Conservation (phyloP, 495 filamentous ascomycete species). For the Immersiella caudata region DNA sequence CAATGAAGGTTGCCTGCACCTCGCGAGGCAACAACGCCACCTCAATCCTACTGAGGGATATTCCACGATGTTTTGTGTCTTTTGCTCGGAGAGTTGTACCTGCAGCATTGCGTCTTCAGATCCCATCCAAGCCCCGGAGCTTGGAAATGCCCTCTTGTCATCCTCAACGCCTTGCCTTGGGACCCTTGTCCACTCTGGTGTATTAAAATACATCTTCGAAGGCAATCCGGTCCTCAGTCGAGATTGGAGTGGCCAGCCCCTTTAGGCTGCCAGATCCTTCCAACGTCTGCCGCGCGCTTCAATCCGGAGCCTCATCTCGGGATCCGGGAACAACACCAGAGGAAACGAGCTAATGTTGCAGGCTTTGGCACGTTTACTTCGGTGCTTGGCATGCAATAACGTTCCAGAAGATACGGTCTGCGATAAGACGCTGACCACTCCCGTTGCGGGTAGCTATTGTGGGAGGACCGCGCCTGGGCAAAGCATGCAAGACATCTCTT, state of each 20-base stretch:
- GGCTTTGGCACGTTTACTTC: slow-evolving; percentile 6
- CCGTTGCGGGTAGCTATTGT: slow-evolving; percentile 7
- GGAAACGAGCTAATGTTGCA: background rate
- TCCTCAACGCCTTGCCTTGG: background rate
- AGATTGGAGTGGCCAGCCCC: background rate
- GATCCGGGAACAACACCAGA: background rate
- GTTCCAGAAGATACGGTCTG: background rate
- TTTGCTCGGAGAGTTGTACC: background rate
- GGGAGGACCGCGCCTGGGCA: background rate
- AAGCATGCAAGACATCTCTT: background rate
- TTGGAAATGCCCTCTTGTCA: background rate
- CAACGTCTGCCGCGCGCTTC: background rate
- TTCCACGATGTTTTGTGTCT: background rate
- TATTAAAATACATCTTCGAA: background rate
- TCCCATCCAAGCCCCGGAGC: background rate
- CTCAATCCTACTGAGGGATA: background rate
- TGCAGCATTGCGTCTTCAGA: background rate
- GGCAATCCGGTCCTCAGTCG: background rate
- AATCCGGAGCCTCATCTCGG: background rate
- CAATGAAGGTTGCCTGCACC: background rate
- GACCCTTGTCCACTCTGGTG: background rate
- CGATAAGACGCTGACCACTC: slow-evolving; percentile 1
- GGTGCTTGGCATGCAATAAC: background rate
- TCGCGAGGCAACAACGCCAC: background rate
- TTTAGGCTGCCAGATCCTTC: background rate